Percentiles rank a stretch among this genome's conserved stretches.
phyloP scores from a whole-genome alignment of 768 basidiomycete species.

The Trametes coccinea region DNA sequence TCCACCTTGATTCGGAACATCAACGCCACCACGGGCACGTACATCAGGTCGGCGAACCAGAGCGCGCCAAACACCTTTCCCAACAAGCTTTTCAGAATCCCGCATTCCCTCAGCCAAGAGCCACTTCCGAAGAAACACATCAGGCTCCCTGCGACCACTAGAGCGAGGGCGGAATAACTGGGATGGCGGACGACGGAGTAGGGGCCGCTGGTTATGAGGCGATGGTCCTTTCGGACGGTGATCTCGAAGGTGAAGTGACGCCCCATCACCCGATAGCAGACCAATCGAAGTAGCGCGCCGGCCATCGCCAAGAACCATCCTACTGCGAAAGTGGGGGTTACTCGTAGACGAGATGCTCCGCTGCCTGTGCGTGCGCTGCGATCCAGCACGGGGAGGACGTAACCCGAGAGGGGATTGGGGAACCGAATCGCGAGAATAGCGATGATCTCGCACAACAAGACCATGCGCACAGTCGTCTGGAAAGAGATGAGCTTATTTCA shows the following conservation, averaged over 20 bases:
- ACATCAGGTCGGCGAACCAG: constrained; percentile 12
- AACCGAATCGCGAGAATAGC: not conserved
- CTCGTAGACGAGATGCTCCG: not conserved
- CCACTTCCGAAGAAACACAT: constrained; percentile 13
- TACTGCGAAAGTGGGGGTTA: constrained; percentile 18
- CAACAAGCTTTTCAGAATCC: constrained; percentile 4
- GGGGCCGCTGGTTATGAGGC: constrained; percentile 31
- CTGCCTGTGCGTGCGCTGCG: not conserved
- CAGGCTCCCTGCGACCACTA: constrained; percentile 15
- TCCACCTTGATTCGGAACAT: constrained; percentile 14
- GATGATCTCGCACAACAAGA: constrained; percentile 2
- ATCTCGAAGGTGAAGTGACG: constrained; percentile 33
- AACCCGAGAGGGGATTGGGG: not conserved
- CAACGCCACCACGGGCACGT: constrained; percentile 9
- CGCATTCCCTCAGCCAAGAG: constrained; percentile 23
- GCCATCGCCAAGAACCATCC: constrained; percentile 16
- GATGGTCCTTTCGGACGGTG: constrained; percentile 27
- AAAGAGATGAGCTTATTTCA: too few relatives aligned
- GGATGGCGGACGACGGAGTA: constrained; percentile 35
- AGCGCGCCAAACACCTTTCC: constrained; percentile 11
- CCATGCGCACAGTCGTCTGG: not conserved
- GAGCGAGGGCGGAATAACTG: constrained; percentile 22
- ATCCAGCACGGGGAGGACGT: not conserved
- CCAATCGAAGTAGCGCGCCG: constrained; percentile 17
- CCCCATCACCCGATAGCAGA: constrained; percentile 31